These are phyloP conservation scores for Annona cherimola DNA, from an alignment of 164 flowering plant genomes.

Conservation along the genomic window DNA sequence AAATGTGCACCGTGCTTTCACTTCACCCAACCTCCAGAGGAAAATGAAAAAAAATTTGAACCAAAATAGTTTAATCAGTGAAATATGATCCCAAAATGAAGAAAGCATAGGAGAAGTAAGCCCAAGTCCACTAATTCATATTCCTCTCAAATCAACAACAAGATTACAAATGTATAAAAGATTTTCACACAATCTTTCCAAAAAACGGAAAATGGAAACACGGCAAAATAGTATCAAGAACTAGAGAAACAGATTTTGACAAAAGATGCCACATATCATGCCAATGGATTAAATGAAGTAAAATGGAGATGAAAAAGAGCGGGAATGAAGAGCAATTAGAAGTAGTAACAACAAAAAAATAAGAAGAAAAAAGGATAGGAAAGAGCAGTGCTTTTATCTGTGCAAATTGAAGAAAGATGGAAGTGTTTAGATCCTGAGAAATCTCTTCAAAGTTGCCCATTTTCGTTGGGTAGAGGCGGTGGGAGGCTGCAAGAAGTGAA, in stretches of 20 bases:
- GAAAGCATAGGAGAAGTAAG: neutral
- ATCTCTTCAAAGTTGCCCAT: neutral
- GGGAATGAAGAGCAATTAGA: neutral
- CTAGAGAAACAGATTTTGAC: neutral
- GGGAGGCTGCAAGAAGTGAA: neutral
- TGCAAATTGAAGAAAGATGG: neutral
- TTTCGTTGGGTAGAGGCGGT: neutral
- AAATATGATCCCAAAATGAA: too few species aligned
- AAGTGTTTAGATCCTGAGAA: neutral
- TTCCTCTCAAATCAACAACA: neutral
- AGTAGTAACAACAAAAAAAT: neutral
- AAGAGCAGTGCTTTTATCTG: neutral
- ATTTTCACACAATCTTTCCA: neutral
- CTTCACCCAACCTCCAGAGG: too few species aligned
- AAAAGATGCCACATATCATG: neutral
- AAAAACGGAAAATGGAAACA: neutral
- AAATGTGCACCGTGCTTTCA: too few species aligned
- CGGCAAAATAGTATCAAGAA: too few species aligned
- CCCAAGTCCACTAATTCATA: neutral
- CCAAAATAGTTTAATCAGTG: neutral
- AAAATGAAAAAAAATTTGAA: too few species aligned
- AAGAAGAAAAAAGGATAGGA: neutral
- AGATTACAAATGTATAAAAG: neutral
- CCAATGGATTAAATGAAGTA: neutral
- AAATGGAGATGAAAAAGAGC: neutral